A percentile compares a stretch with the other conserved stretches of the same genome.
Conservation (phyloP, 1,139 yeast genomes). For the Candida albicans region DNA sequence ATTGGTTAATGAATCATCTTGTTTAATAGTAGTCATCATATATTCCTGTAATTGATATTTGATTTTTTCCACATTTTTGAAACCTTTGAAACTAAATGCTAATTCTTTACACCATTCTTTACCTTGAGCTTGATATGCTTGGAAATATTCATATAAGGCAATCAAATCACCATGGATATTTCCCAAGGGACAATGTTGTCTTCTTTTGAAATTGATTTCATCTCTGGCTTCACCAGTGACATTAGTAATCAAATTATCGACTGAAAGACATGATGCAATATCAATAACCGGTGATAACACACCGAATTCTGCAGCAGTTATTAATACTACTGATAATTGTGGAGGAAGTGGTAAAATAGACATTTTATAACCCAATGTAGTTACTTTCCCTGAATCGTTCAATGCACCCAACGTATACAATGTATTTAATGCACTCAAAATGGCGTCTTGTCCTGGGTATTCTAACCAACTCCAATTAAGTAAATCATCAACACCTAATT, state of each 20-base stretch:
- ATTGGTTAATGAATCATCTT: constrained; percentile 33
- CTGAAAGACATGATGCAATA: constrained; percentile 89
- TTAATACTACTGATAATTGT: constrained; percentile 82
- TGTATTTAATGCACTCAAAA: constrained; percentile 74
- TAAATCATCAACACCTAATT: constrained; percentile 79
- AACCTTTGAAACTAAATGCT: constrained; percentile 75
- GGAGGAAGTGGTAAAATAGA: constrained; percentile 89
- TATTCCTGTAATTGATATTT: constrained; percentile 75
- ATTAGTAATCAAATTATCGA: constrained; percentile 79
- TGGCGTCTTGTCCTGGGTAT: constrained; percentile 78
- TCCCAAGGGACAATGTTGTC: constrained; percentile 69
- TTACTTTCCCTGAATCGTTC: constrained; percentile 72
- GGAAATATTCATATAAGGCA: constrained; percentile 76
- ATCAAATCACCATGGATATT: constrained; percentile 76
- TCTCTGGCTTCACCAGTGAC: constrained; percentile 75
- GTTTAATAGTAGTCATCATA: constrained; percentile 51
- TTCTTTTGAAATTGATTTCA: constrained; percentile 64
- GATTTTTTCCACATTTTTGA: constrained; percentile 73
- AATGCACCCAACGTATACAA: constrained; percentile 79
- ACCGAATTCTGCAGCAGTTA: constrained; percentile 62
- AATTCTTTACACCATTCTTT: constrained; percentile 83
- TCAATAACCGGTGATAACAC: constrained; percentile 73
- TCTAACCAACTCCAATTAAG: constrained; percentile 92
- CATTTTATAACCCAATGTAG: constrained; percentile 78
- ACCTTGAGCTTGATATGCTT: constrained; percentile 55